Evolutionary conservation across 352 stramenopile species (phyloP).

Genomic region (Aphanomyces stellatus): DNA sequence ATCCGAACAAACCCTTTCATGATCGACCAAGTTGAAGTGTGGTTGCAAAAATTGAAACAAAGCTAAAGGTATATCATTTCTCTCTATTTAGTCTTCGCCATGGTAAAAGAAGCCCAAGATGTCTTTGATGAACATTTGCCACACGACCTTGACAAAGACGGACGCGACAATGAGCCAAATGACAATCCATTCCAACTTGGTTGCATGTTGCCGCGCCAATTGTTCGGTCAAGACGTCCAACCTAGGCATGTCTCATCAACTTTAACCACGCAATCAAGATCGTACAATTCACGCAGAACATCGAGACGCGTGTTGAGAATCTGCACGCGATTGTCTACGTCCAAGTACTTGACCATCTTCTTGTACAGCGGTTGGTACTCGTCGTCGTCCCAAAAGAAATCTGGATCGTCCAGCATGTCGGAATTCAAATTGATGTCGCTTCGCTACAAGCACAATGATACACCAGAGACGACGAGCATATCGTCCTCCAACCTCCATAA

Average conservation of each 20-base stretch:
- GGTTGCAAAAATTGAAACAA: too few species aligned
- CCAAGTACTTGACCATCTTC: conserved; percentile 88
- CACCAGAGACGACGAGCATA: too few species aligned
- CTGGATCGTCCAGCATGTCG: conserved; percentile 90
- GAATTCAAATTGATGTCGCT: conserved; percentile 91
- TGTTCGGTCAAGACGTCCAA: conserved; percentile 89
- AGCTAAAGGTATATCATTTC: too few species aligned
- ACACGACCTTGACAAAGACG: conserved; percentile 81
- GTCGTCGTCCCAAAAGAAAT: conserved; percentile 94
- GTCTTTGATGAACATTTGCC: conserved; percentile 86
- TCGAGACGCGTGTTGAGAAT: conserved; percentile 92
- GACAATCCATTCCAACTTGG: conserved; percentile 90
- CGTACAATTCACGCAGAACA: conserved; percentile 86
- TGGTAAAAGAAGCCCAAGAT: conserved; percentile 75
- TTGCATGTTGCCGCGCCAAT: conserved; percentile 81
- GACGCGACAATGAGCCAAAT: conserved; percentile 91
- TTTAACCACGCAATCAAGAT: not conserved
- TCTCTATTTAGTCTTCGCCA: not conserved
- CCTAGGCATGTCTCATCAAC: conserved; percentile 25
- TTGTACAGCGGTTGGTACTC: conserved; percentile 89
- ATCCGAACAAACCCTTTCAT: too few species aligned
- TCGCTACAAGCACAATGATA: conserved; percentile 3
- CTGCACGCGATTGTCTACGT: conserved; percentile 86
- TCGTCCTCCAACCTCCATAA: conserved; percentile 85
- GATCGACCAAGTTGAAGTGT: too few species aligned